Base-by-base conservation (phyloP, 139 green algal genomes). In the Chlamydomonas sphaeroides region DNA sequence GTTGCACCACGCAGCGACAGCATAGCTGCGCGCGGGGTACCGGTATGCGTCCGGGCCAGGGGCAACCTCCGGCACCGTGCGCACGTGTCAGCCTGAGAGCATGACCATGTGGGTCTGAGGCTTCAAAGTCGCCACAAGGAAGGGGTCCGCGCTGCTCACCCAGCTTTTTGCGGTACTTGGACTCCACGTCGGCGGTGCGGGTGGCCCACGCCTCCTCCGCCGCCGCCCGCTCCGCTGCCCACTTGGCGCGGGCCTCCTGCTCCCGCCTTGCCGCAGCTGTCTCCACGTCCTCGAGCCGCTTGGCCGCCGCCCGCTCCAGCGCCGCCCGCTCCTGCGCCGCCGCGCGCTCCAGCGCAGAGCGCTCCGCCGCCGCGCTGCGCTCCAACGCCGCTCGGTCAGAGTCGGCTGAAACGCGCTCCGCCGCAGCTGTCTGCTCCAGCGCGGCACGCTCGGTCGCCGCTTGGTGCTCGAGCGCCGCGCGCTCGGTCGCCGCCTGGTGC, bases 141-240 rank as follows among this genome's bases (percentile, higher is more conserved):
- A n/a, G n/a, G n/a, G n/a, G n/a, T n/a, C n/a, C 51, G 35, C 25
- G 63, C 41, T 42, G 76, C 70, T 36, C 56, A 72, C 68, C 81
- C 56, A 74, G 69, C 63, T 80, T 79, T 33, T 68, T 72, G 21
- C 61, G 57, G 42, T 77, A 85, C 68, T 70, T 76, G 61, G 41
- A 71, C 68, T 88, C 76, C 25, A 78, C 48, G 7, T 86, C 80
- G 6, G 61, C 71, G 23, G 35, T 63, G 0, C 35, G 36, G 28
- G 45, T 48, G 0, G 68, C 79, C 63, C 72, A 81, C 38, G 74
- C 68, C 42, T 85, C 80, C 30, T 82, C 74, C 41, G 74, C 67
- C 26, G 49, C 42, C 14, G 83, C 82, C 36, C 59, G 51, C 53
- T 88, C 87, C 32, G 74, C 39, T 51, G 73, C 68, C 76, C 76